Evolutionary conservation across 257 asterid genomes (phyloP).

Genomic region (Anisodus tanguticus): DNA sequence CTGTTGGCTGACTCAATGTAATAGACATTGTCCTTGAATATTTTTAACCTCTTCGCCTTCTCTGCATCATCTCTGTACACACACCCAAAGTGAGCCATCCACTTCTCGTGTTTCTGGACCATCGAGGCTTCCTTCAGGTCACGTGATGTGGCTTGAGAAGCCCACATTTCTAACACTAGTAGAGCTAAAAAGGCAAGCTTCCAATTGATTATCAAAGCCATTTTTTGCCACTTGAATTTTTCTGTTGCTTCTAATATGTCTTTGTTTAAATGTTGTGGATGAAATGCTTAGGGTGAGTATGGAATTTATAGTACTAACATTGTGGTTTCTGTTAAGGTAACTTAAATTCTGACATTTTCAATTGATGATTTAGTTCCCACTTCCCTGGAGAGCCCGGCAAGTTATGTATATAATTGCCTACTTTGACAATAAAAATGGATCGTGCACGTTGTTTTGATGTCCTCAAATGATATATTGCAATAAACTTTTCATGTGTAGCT

Average conservation of each 20-base stretch:
- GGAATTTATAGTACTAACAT: constrained; percentile 20
- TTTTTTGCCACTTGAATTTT: constrained; percentile 5
- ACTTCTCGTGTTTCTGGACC: constrained; percentile 42
- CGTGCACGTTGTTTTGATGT: no score
- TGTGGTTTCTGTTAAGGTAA: neutral
- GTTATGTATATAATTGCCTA: no score
- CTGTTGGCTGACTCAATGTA: constrained; percentile 47
- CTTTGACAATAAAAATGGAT: no score
- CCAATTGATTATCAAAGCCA: constrained; percentile 36
- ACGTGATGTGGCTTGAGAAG: constrained; percentile 37
- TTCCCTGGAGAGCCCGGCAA: no score
- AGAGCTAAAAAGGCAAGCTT: constrained; percentile 34
- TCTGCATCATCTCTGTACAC: constrained; percentile 46
- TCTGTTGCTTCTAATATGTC: neutral
- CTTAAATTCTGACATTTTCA: no score
- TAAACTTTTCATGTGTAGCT: no score
- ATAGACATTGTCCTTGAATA: constrained; percentile 46
- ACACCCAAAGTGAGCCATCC: constrained; percentile 49
- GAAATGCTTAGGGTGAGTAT: neutral
- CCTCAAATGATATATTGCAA: no score
- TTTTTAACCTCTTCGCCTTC: constrained; percentile 43
- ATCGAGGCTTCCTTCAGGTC: constrained; percentile 39
- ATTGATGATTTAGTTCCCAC: no score
- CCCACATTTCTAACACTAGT: constrained; percentile 37
- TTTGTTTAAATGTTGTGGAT: constrained; percentile 19